phyloP scores from a whole-genome alignment of 805 yeast genomes.

The Yarrowia deformans region DNA sequence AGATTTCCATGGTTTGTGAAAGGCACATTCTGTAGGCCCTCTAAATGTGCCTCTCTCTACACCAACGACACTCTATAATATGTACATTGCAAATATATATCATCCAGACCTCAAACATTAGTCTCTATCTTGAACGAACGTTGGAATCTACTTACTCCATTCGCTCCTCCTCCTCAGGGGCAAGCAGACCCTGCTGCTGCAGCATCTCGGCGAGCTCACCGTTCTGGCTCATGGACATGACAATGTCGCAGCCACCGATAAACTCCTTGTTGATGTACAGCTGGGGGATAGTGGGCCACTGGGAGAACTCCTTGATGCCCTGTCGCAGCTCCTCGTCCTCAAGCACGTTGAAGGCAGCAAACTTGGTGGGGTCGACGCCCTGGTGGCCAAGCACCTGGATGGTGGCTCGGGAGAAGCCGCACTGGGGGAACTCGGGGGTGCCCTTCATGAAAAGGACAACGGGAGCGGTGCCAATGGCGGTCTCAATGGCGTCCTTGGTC shows the following conservation, averaged over 20 bases:
- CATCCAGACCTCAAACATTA: background rate
- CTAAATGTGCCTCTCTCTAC: background rate
- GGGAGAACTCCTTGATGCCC: conserved; percentile 93
- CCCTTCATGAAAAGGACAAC: conserved; percentile 99
- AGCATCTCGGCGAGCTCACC: conserved; percentile 91
- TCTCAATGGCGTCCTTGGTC: conserved; percentile 81
- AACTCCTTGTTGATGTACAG: conserved; percentile 87
- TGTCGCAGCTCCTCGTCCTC: conserved; percentile 94
- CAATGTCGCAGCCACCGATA: conserved; percentile 96
- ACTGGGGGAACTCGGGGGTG: conserved; percentile 95
- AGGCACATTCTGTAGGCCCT: no score
- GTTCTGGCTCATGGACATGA: conserved; percentile 80
- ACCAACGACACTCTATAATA: conserved; percentile 10
- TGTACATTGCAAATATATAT: conserved; percentile 37
- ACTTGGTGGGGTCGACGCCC: conserved; percentile 95
- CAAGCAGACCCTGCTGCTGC: conserved; percentile 77
- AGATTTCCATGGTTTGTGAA: no score
- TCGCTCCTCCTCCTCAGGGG: conserved; percentile 65
- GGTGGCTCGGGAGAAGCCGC: conserved; percentile 96
- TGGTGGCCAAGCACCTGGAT: conserved; percentile 92
- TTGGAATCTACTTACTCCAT: conserved; percentile 2
- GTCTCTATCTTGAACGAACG: background rate
- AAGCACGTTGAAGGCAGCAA: conserved; percentile 95
- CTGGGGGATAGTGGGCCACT: conserved; percentile 99
- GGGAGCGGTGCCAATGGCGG: conserved; percentile 86